Conservation (phyloP, 192 early-diverging fungal species). For the Pilobolus umbonatus region DNA sequence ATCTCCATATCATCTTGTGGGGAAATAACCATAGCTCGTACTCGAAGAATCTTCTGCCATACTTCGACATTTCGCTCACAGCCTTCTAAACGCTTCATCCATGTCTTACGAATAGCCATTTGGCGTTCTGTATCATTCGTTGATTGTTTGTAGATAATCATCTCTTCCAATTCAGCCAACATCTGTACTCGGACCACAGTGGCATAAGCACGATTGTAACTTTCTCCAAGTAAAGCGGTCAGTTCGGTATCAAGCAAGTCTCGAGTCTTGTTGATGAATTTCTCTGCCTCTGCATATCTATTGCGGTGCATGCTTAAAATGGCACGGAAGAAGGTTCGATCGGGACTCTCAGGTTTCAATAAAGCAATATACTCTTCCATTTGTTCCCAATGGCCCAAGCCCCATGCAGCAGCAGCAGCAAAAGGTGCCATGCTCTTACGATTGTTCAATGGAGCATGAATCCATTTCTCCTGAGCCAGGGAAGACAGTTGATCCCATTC, state of each 20-base stretch:
- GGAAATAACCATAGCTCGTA: constrained; percentile 82
- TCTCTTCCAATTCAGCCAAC: constrained; percentile 97
- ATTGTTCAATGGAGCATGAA: constrained; percentile 52
- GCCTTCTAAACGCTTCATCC: constrained; percentile 83
- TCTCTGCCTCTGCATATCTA: constrained; percentile 64
- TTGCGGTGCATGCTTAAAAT: constrained; percentile 81
- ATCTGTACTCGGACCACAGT: constrained; percentile 91
- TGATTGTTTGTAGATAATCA: constrained; percentile 82
- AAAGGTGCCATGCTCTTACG: constrained; percentile 76
- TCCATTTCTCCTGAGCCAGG: constrained; percentile 77
- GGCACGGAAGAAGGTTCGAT: constrained; percentile 81
- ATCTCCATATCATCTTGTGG: constrained; percentile 93
- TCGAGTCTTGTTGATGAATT: constrained; percentile 75
- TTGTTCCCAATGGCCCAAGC: constrained; percentile 75
- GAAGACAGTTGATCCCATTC: constrained; percentile 85
- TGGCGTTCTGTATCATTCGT: constrained; percentile 75
- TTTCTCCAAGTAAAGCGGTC: constrained; percentile 85
- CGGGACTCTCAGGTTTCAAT: constrained; percentile 73
- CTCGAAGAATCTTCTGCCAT: constrained; percentile 88
- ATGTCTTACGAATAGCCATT: constrained; percentile 74
- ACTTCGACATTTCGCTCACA: constrained; percentile 92
- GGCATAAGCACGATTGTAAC: constrained; percentile 88
- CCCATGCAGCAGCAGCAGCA: constrained; percentile 93
- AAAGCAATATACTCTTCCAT: constrained; percentile 89
- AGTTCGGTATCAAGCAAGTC: constrained; percentile 81